A percentile compares a stretch with the other conserved stretches of the same genome.
phyloP scores from a whole-genome alignment of 176 grass and related monocot species.

The Pontederia paniculata region DNA sequence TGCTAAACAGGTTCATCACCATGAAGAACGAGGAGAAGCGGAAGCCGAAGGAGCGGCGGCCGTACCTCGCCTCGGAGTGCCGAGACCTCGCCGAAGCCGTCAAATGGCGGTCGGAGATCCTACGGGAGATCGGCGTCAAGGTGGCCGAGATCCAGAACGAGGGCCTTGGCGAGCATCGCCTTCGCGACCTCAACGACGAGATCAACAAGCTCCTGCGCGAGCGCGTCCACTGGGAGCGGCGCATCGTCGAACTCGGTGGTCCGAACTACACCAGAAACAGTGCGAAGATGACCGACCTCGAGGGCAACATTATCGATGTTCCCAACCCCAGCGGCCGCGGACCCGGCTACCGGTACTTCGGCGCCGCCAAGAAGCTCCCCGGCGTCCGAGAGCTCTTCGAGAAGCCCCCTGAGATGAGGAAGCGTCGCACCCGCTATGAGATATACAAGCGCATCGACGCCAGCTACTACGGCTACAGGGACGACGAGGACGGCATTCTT shows the following conservation, averaged over 20 bases:
- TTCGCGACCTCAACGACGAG: constrained; percentile 98
- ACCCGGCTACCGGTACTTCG: constrained; percentile 91
- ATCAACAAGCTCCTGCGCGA: constrained; percentile 98
- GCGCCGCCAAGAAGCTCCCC: constrained; percentile 89
- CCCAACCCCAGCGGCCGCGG: constrained; percentile 82
- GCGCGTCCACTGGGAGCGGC: constrained; percentile 88
- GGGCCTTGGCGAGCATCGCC: constrained; percentile 89
- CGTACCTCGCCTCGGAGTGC: constrained; percentile 90
- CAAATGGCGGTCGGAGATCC: constrained; percentile 87
- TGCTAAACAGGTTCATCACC: constrained; percentile 92
- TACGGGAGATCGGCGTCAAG: constrained; percentile 92
- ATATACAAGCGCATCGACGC: constrained; percentile 93
- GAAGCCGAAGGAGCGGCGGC: constrained; percentile 87
- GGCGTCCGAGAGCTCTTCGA: constrained; percentile 91
- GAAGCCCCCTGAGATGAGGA: constrained; percentile 73
- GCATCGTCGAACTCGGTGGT: constrained; percentile 81
- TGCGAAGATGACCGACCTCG: constrained; percentile 83
- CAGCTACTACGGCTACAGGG: constrained; percentile 80
- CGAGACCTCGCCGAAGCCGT: constrained; percentile 89
- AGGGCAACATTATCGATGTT: constrained; percentile 88
- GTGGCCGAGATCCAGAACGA: constrained; percentile 97
- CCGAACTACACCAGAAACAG: constrained; percentile 59
- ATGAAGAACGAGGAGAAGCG: constrained; percentile 99
- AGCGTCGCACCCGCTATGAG: constrained; percentile 76
- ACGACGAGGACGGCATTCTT: constrained; percentile 88